These are phyloP conservation scores for Silene coronaria DNA, from an alignment of 179 eudicot species.

Conservation along the genomic window DNA sequence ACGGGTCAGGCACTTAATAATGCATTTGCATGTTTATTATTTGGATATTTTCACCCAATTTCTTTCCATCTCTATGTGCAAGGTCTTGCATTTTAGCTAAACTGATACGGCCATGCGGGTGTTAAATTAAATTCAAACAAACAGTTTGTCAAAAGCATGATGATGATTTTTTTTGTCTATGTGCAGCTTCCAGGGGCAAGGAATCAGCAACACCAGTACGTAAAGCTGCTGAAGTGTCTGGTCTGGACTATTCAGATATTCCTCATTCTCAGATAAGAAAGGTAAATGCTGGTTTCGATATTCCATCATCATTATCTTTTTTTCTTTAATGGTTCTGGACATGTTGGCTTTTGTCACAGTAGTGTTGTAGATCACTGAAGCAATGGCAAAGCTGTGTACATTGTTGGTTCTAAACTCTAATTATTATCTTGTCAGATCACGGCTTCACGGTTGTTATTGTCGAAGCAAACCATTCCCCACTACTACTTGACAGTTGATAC, in stretches of 20 bases:
- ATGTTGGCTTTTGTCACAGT: not conserved
- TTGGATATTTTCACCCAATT: not conserved
- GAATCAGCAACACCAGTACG: slow-evolving; percentile 43
- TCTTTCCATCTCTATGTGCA: not conserved
- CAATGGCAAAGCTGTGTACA: not conserved
- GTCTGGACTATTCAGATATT: slow-evolving; percentile 59
- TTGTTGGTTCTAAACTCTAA: slow-evolving; percentile 10
- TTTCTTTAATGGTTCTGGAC: not conserved
- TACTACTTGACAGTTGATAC: slow-evolving; percentile 95
- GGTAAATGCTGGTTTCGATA: slow-evolving; percentile 29
- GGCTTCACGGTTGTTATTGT: slow-evolving; percentile 77
- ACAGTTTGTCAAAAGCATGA: slow-evolving; percentile 3
- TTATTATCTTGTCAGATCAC: slow-evolving; percentile 57
- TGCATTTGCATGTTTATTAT: not conserved
- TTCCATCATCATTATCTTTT: not conserved
- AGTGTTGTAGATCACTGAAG: slow-evolving; percentile 1
- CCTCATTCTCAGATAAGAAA: slow-evolving; percentile 85
- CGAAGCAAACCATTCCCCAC: slow-evolving; percentile 98
- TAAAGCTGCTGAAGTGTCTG: slow-evolving; percentile 40
- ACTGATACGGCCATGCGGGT: not conserved
- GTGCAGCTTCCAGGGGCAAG: slow-evolving; percentile 69
- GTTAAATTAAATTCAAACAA: slow-evolving; percentile 1
- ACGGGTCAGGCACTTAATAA: not conserved
- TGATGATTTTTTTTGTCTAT: slow-evolving; percentile 6
- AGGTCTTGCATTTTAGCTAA: not conserved